phyloP scores from a whole-genome alignment of 2,329 filamentous ascomycete species.

The Penicillium rolfsii region DNA sequence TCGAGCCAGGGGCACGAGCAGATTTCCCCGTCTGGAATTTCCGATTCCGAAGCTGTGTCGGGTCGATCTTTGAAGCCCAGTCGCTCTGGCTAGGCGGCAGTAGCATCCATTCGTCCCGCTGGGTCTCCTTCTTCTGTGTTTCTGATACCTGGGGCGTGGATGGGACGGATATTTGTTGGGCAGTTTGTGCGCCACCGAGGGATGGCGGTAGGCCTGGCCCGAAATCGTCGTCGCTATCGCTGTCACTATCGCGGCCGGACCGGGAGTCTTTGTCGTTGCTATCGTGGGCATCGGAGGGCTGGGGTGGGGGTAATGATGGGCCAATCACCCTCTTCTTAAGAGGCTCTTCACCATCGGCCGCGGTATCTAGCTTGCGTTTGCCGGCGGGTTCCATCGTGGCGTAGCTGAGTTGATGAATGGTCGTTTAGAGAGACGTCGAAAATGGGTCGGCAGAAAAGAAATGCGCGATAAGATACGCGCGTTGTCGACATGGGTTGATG shows the following conservation, averaged over 20 bases:
- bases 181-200: slow-evolving; percentile 15
- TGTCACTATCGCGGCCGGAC: slow-evolving; percentile 33
- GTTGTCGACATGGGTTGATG: neutral
- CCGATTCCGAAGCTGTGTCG: slow-evolving; percentile 78
- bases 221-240: slow-evolving; percentile 45
- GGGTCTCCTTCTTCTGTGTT: slow-evolving; percentile 41
- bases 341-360: slow-evolving; percentile 6
- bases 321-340: slow-evolving; percentile 54
- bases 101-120: slow-evolving; percentile 86
- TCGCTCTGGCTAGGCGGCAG: slow-evolving; percentile 63
- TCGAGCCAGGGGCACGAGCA: slow-evolving; percentile 48
- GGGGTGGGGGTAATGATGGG: slow-evolving; percentile 58
- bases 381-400: slow-evolving; percentile 16
- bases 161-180: neutral
- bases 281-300: slow-evolving; percentile 18
- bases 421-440: neutral
- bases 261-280: slow-evolving; percentile 19
- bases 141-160: neutral
- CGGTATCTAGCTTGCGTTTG: slow-evolving; percentile 28
- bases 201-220: slow-evolving; percentile 46
- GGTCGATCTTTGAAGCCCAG: slow-evolving; percentile 69
- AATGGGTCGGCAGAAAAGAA: slow-evolving; percentile 3
- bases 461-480: neutral
- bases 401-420: neutral
- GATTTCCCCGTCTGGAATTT: slow-evolving; percentile 77